A percentile compares a stretch with the other conserved stretches of the same genome.
Conservation (phyloP, 176 grass and related monocot genomes). For the Pharus latifolius region DNA sequence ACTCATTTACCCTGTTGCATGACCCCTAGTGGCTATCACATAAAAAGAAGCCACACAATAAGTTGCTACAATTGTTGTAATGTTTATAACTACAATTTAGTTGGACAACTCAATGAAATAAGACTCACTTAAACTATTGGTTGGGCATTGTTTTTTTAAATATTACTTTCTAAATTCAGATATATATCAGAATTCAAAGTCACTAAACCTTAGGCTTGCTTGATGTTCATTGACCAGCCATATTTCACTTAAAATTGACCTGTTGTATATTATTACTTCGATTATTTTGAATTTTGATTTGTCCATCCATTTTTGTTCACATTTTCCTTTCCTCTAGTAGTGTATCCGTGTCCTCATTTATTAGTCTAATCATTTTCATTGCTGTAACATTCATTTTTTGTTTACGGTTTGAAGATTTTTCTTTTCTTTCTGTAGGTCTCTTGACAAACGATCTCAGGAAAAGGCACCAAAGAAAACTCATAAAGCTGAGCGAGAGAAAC, state of each 20-base stretch:
- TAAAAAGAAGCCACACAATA: not conserved
- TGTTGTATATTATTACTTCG: not conserved
- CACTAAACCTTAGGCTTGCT: not conserved
- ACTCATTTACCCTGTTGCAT: too few species aligned
- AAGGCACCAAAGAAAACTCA: slow-evolving; percentile 61
- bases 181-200: not conserved
- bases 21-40: not conserved
- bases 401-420: slow-evolving; percentile 12
- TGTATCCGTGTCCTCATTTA: not conserved
- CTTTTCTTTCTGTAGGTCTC: slow-evolving; percentile 34
- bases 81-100: not conserved
- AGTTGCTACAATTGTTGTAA: not conserved
- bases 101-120: not conserved
- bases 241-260: not conserved
- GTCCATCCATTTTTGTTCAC: not conserved
- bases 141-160: not conserved
- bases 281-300: not conserved
- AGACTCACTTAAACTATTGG: not conserved
- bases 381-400: not conserved
- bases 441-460: slow-evolving; percentile 37
- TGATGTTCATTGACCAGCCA: not conserved
- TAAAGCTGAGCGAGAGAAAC: slow-evolving; percentile 75
- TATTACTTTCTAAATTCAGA: slow-evolving; percentile 2
- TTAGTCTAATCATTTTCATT: not conserved
- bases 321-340: slow-evolving; percentile 1